Base-by-base conservation (phyloP, 2,329 filamentous ascomycete species). In the Alternaria conjuncta region DNA sequence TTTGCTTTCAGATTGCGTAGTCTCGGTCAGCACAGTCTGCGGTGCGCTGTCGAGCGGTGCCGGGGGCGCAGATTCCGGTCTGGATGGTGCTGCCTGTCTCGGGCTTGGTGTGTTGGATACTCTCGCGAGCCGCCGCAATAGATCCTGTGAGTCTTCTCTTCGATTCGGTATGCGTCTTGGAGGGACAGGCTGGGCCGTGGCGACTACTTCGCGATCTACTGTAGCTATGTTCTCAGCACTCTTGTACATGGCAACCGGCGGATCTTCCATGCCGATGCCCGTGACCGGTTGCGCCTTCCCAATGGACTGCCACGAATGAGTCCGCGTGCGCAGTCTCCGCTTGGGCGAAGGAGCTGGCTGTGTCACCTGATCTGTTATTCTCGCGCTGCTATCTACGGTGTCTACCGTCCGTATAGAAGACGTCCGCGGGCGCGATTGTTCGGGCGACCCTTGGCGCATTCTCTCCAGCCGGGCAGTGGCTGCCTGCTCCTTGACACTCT, bases 91-190 rank as follows among this genome's bases (percentile, higher is more conserved):
- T 26, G 53, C 53, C 55, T 76, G 77, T 21, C 69, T 76, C 32
- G 83, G 82, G 64, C 81, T 84, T 5, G 84, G 83, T 30, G 82
- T 85, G 60, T 82, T 85, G 7, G 82, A 81, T 3, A 78, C 82
- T 65, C 82, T 76, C 2, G 84, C 82, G 10, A 86, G 75, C 59
- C 80, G 78, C 65, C 81, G 79, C 50, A 86, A 74, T 21, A 85
- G 71, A 63, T 82, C 78, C 63, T 83, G 78, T 6, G 83, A 84
- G 68, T 84, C 83, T 45, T 80, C 76, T 41, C 81, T 77, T 30
- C 75, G 71, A 55, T 80, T 75, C 12, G 64, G 59, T 13, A 60
- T 41, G 11, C 78, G 77, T 46, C 74, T 71, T 49, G 75, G 67
- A 5, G 71, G 63, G 23, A 66, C 70, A 53, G 63, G 69, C 45